Evolutionary conservation across 192 early-diverging fungal species (phyloP).

Genomic region (Umbelopsis vinacea): DNA sequence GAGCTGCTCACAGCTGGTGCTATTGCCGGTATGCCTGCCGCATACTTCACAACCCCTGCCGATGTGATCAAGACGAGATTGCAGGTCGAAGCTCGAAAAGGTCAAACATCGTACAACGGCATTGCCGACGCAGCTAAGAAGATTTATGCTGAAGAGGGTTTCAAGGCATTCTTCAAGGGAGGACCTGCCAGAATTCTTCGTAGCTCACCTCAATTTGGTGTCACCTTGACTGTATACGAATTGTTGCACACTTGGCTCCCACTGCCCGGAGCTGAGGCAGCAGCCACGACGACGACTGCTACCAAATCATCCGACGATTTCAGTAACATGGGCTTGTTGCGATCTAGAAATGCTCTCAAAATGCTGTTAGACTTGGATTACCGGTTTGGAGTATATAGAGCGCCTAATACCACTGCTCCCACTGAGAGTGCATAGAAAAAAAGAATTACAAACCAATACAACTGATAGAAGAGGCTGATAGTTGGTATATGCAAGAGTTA

Average conservation of each 20-base stretch:
- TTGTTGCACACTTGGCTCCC: slow-evolving; percentile 75
- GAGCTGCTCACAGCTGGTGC: slow-evolving; percentile 89
- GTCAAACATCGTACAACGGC: slow-evolving; percentile 87
- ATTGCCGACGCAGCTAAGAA: slow-evolving; percentile 85
- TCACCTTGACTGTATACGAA: slow-evolving; percentile 94
- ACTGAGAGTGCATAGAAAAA: slow-evolving; percentile 2
- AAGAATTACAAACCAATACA: background rate
- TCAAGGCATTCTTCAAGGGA: slow-evolving; percentile 96
- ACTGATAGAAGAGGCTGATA: background rate
- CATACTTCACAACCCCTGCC: slow-evolving; percentile 95
- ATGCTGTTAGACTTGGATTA: slow-evolving; percentile 55
- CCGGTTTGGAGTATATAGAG: slow-evolving; percentile 43
- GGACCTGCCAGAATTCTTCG: slow-evolving; percentile 91
- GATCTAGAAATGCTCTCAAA: slow-evolving; percentile 60
- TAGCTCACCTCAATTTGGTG: slow-evolving; percentile 96
- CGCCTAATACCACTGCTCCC: slow-evolving; percentile 11
- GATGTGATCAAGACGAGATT: slow-evolving; percentile 99
- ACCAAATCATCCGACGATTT: slow-evolving; percentile 26
- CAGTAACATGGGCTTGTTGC: slow-evolving; percentile 44
- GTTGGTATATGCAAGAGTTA: background rate
- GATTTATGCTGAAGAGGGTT: slow-evolving; percentile 90
- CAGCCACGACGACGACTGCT: slow-evolving; percentile 25
- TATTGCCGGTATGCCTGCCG: slow-evolving; percentile 95
- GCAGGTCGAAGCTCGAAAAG: slow-evolving; percentile 90
- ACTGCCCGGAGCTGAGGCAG: slow-evolving; percentile 41